Evolutionary conservation across 2,329 filamentous ascomycete species (phyloP), one percentile per base, ranked within the genome.

Genomic region (Rugonectria rugulosa): DNA sequence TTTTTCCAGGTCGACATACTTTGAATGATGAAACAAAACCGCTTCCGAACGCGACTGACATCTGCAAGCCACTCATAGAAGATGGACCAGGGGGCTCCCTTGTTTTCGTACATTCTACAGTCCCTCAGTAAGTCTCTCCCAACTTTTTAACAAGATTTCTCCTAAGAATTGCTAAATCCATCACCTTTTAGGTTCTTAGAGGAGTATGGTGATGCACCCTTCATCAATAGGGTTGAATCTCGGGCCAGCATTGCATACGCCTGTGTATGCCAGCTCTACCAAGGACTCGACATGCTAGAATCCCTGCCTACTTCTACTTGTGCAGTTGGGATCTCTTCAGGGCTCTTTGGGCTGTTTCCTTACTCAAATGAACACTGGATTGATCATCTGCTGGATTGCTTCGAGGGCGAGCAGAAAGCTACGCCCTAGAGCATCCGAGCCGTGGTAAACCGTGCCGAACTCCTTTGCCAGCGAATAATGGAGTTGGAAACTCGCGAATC

Each of bases 201-300:
- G 31, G n/a, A 15, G 4, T 17, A 34, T 15, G n/a, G 9, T n/a
- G 31, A 34, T 34, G 31, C 11, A 15, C 31, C 31, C 10, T 31
- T 31, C 29, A 31, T 31, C 29, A 31, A 31, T 21, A 11, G 23
- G 2, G 5, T 32, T 23, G 36, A 50, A 42, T 50, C 36, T 21
- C 26, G 27, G 6, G 46, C 46, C 17, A 50, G 46, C 24, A 41
- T 50, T 27, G 46, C 46, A 19, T 50, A 50, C 20, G 46, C 46
- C 23, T 50, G 37, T 15, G 29, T 42, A n/a, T 50, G 46, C 12
- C 46, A 50, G 46, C 24, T 50, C n/a, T 41, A 17, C 46, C 46
- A 34, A 20, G 46, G 46, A 7, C 46, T 50, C 31, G 32, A 29
- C 26, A 32, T 50, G 15, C 21, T 50, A 15, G 17, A 7, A 23